phyloP scores from a whole-genome alignment of 2,329 filamentous ascomycete genomes.

The Scytalidium sp. region DNA sequence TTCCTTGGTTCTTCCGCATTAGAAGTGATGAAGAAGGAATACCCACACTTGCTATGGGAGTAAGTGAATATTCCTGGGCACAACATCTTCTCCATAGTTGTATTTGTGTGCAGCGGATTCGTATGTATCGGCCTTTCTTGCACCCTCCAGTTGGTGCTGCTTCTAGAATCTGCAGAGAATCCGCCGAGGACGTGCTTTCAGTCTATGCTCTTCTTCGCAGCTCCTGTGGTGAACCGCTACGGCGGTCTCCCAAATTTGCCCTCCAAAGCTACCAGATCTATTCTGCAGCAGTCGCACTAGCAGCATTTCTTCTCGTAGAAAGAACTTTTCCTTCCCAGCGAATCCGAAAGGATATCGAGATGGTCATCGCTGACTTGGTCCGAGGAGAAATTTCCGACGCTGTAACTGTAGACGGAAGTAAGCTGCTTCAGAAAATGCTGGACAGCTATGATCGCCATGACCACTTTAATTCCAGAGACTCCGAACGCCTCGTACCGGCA shows the following conservation, averaged over 20 bases:
- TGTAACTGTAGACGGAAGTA: conserved; percentile 18
- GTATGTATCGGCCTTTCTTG: conserved; percentile 25
- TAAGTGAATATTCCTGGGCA: conserved; percentile 14
- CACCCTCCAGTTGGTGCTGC: conserved; percentile 18
- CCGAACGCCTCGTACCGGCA: conserved; percentile 18
- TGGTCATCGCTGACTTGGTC: conserved; percentile 22
- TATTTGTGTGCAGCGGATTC: conserved; percentile 25
- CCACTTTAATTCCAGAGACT: conserved; percentile 13
- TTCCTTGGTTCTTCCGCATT: conserved; percentile 25
- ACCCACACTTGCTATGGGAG: conserved; percentile 17
- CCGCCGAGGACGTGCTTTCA: conserved; percentile 21
- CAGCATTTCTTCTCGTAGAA: conserved; percentile 25
- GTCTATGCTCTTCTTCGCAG: conserved; percentile 21
- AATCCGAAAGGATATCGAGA: conserved; percentile 22
- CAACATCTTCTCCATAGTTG: conserved; percentile 22
- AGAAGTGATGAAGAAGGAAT: conserved; percentile 6
- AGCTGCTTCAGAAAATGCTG: conserved; percentile 23
- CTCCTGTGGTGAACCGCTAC: conserved; percentile 15
- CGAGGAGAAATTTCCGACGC: conserved; percentile 15
- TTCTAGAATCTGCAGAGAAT: conserved; percentile 19
- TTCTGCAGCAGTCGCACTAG: conserved; percentile 24
- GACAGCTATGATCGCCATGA: conserved; percentile 21
- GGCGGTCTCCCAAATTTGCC: conserved; percentile 19
- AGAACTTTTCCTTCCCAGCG: conserved; percentile 17
- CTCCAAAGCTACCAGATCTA: conserved; percentile 25